A percentile compares a stretch with the other conserved stretches of the same genome.
phyloP scores from a whole-genome alignment of 345 rosid species.

The Hypericum perforatum region DNA sequence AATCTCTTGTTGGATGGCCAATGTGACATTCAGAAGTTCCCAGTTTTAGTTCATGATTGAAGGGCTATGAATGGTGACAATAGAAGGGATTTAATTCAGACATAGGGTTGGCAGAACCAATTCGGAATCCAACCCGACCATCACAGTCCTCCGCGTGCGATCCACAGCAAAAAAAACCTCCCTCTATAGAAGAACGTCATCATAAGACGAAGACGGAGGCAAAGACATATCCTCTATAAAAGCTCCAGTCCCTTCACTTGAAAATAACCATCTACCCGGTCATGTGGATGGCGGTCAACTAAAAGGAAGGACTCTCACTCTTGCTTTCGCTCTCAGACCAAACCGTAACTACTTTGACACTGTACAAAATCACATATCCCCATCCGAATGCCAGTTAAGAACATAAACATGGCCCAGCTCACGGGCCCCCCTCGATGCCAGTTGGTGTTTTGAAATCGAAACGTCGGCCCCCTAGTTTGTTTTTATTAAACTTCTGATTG shows the following conservation, averaged over 20 bases:
- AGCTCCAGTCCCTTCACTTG: conserved; percentile 42
- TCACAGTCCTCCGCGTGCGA: conserved; percentile 52
- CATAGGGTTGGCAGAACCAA: conserved; percentile 39
- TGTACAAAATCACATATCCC: conserved; percentile 40
- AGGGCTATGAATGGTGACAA: too few species aligned
- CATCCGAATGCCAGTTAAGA: too few species aligned
- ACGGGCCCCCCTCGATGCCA: too few species aligned
- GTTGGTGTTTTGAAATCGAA: too few species aligned
- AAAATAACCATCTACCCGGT: conserved; percentile 80
- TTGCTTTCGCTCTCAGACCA: conserved; percentile 13
- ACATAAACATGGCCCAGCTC: too few species aligned
- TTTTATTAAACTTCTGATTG: too few species aligned
- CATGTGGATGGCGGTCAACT: conserved; percentile 75
- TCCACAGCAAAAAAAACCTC: conserved; percentile 60
- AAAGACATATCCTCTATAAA: conserved; percentile 70
- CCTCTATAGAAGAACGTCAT: conserved; percentile 60
- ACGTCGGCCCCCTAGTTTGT: too few species aligned
- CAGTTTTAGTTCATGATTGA: too few species aligned
- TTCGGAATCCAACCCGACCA: conserved; percentile 32
- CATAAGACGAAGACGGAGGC: conserved; percentile 79
- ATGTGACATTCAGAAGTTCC: too few species aligned
- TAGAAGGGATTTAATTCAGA: too few species aligned
- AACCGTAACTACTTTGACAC: conserved; percentile 67
- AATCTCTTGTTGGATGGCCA: too few species aligned
- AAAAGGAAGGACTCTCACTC: conserved; percentile 20